These are phyloP conservation scores for Moesziomyces parantarcticus DNA, from an alignment of 1,284 basidiomycete genomes.

Conservation along the genomic window DNA sequence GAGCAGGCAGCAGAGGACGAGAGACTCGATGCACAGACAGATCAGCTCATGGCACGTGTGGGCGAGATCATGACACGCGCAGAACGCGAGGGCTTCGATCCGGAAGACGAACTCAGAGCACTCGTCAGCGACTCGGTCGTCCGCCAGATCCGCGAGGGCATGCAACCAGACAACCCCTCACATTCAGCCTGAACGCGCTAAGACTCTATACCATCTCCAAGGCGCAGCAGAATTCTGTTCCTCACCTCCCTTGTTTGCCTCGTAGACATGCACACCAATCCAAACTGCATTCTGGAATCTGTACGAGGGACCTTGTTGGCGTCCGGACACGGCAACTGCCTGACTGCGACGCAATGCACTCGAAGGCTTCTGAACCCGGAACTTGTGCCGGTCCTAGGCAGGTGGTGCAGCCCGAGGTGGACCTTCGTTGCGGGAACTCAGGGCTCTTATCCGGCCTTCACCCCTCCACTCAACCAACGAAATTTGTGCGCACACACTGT, in stretches of 20 bases:
- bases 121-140: conserved; percentile 56
- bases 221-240: neutral
- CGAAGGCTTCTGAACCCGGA: too few relatives aligned
- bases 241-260: too few relatives aligned
- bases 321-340: too few relatives aligned
- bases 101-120: conserved; percentile 47
- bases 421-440: too few relatives aligned
- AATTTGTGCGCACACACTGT: neutral
- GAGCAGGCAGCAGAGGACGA: conserved; percentile 32
- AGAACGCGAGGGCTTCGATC: conserved; percentile 51
- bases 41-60: conserved; percentile 52
- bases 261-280: too few relatives aligned
- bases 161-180: conserved; percentile 1
- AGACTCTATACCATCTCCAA: neutral
- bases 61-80: conserved; percentile 53
- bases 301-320: too few relatives aligned
- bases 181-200: neutral
- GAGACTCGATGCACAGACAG: conserved; percentile 34
- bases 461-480: neutral
- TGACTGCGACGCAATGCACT: too few relatives aligned
- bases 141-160: conserved; percentile 56
- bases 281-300: too few relatives aligned
- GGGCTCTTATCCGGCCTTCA: neutral
- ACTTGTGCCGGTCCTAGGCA: too few relatives aligned
- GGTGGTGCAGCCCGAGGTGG: too few relatives aligned